A percentile compares a stretch with the other conserved stretches of the same genome.
These are phyloP conservation scores for Neurospora sp. DNA, from an alignment of 2,329 filamentous ascomycete species.

Conservation along the genomic window DNA sequence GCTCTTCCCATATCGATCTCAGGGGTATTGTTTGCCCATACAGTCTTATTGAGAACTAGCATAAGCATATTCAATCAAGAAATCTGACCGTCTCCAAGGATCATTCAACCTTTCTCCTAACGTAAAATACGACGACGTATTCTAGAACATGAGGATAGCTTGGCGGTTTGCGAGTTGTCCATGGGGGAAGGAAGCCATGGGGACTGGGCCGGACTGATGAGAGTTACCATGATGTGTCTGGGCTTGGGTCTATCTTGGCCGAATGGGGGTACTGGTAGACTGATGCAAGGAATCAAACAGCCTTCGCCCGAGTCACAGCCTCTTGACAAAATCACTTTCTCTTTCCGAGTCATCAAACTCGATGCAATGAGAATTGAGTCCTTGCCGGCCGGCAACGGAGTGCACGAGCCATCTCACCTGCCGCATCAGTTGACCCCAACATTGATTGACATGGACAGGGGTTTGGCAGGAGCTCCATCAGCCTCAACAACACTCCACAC, in stretches of 20 bases:
- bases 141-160: neutral
- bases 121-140: neutral
- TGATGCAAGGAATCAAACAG: too few relatives aligned
- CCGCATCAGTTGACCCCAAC: neutral
- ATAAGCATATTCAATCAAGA: neutral
- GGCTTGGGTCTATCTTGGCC: too few relatives aligned
- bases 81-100: neutral
- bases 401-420: constrained; percentile 3
- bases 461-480: neutral
- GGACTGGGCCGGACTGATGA: too few relatives aligned
- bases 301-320: too few relatives aligned
- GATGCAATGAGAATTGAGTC: neutral
- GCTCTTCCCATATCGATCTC: neutral
- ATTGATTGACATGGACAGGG: neutral
- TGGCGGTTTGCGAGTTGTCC: too few relatives aligned
- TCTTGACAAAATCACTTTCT: too few relatives aligned
- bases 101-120: neutral
- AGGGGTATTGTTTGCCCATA: neutral
- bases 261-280: too few relatives aligned
- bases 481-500: neutral
- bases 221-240: too few relatives aligned
- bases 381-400: neutral
- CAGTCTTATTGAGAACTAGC: neutral
- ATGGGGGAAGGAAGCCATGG: too few relatives aligned
- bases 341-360: too few relatives aligned